These are phyloP conservation scores for Wickerhamiella galacta DNA, from an alignment of 805 yeast genomes.

Conservation along the genomic window DNA sequence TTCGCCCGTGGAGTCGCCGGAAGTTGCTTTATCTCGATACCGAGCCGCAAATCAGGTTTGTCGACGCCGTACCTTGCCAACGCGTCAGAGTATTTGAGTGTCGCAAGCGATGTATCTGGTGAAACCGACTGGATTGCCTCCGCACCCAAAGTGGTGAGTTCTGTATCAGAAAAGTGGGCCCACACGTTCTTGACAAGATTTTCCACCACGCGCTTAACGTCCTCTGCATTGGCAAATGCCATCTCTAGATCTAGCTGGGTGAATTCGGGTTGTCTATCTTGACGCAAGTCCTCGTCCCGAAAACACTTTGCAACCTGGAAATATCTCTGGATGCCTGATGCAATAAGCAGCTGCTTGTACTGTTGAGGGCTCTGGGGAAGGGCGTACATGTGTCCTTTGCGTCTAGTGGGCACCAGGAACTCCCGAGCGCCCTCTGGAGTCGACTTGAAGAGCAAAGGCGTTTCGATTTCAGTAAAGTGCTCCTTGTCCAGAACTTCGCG, in stretches of 20 bases:
- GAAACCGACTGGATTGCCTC: too few species aligned
- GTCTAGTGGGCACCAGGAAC: conserved; percentile 81
- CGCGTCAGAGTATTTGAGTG: conserved; percentile 49
- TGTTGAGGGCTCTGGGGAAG: conserved; percentile 97
- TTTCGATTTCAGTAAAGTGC: conserved; percentile 69
- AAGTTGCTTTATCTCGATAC: conserved; percentile 34
- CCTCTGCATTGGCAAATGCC: conserved; percentile 56
- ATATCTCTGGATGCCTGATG: conserved; percentile 74
- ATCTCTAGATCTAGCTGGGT: conserved; percentile 94
- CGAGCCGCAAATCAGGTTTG: conserved; percentile 69
- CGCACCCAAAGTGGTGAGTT: conserved; percentile 20
- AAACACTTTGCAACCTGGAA: conserved; percentile 89
- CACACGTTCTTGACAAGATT: conserved; percentile 39
- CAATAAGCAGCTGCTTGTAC: conserved; percentile 86
- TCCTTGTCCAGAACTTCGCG: conserved; percentile 24
- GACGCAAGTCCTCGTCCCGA: conserved; percentile 87
- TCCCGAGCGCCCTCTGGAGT: conserved; percentile 98
- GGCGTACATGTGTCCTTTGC: conserved; percentile 51
- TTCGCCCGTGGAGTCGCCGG: conserved; percentile 25
- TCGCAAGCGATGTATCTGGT: too few species aligned
- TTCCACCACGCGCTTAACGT: conserved; percentile 53
- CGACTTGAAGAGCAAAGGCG: conserved; percentile 82
- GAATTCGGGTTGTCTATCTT: conserved; percentile 94
- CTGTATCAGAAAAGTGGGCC: conserved; percentile 28
- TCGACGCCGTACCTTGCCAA: conserved; percentile 71